Base-by-base conservation (phyloP, 164 flowering plant species). In the Stephania japonica region DNA sequence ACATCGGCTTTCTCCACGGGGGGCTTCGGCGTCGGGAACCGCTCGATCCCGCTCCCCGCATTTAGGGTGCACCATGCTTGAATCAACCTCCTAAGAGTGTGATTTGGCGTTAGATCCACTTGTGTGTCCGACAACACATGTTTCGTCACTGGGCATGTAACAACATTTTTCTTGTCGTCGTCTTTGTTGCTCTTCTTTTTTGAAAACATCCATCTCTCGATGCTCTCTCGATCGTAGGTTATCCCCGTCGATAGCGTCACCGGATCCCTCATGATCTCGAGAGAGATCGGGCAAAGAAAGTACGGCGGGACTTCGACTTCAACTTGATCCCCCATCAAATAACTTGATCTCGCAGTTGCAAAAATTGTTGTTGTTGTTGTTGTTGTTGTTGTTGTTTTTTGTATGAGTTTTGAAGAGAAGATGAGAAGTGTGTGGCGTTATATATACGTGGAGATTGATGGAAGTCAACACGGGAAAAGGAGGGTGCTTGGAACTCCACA, bases 241-340 rank as follows among this genome's bases (percentile, higher is more conserved):
- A 94, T 91, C 18, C 98, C 98, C 4, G 97, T 88, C 1, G 85
- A 71, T 12, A 87, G 70, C 0, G 89, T 88, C 4, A 94, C 97
- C 0, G 98, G 98, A 80, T 94, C 98, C 78, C 78, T 85, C 96
- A 91, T 89, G 41, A 89, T 80, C 50, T 94, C 83, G 12, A 94
- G 76, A 1, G 96, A 91, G 68, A 94, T 91, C 0, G 98, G 98
- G 69, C 98, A 94, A 16, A 87, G 77, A 77, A 89, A 94, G 71
- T 83, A 83, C 0, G 81, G 70, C 21, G 97, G 98, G 62, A 91
- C 75, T 10, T 90, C 93, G 6, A 89, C 76, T 10, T 90, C 93
- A 4, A 89, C 76, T 23, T 86, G 86, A 0, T 84, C 38, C 38
- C 38, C 88, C 86, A 83, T 27, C 38, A 32, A 32, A 32, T 32